phyloP scores from a whole-genome alignment of 805 yeast genomes.

The Kodamaea fukazawae region DNA sequence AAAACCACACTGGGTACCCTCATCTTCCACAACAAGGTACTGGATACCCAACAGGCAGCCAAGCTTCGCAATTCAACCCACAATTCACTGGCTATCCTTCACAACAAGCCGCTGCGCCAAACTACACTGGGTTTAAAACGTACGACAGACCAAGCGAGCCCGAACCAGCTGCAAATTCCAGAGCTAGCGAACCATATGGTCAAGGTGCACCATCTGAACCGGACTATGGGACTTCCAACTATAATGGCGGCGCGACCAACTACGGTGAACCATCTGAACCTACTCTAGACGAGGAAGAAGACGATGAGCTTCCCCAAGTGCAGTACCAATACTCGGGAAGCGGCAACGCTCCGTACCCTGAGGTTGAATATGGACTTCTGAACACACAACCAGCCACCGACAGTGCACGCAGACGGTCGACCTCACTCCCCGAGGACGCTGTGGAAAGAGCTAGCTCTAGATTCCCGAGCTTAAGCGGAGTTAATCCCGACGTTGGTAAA shows the following conservation, averaged over 20 bases:
- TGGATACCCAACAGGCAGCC: background rate
- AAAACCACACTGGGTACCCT: background rate
- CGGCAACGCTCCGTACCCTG: slow-evolving; percentile 6
- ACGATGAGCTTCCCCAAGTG: background rate
- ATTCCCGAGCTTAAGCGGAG: slow-evolving; percentile 16
- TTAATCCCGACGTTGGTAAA: background rate
- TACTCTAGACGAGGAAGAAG: slow-evolving; percentile 10
- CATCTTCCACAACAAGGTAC: background rate
- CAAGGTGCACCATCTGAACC: too few species aligned
- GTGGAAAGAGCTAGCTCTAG: slow-evolving; percentile 13
- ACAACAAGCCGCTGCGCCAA: background rate
- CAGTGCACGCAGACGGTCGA: slow-evolving; percentile 11
- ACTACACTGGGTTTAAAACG: background rate
- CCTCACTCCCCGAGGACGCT: slow-evolving; percentile 13
- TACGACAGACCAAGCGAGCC: background rate
- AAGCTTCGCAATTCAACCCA: too few species aligned
- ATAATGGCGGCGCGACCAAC: background rate
- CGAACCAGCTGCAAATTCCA: slow-evolving; percentile 1
- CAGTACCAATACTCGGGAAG: slow-evolving; percentile 1
- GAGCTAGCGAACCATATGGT: too few species aligned
- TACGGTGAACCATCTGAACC: slow-evolving; percentile 13
- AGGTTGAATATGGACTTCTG: slow-evolving; percentile 9
- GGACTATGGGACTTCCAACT: background rate
- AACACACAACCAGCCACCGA: slow-evolving; percentile 1
- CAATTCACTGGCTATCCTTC: too few species aligned